Evolutionary conservation across 2,329 filamentous ascomycete species (phyloP).

Genomic region (Cercospora beticola): DNA sequence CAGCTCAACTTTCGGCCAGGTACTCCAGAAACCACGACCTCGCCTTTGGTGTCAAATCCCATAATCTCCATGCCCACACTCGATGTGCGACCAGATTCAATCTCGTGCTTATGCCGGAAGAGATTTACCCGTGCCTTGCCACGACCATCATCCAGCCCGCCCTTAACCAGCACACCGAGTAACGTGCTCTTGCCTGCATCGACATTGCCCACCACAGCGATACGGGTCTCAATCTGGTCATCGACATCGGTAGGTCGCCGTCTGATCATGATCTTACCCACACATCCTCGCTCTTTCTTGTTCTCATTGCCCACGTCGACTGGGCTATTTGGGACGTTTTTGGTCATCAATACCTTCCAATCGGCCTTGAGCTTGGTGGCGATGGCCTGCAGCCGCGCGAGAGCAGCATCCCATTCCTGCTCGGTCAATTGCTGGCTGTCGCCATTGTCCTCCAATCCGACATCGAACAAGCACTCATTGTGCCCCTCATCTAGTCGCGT

Average conservation of each 20-base stretch:
- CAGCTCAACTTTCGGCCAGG: slow-evolving; percentile 87
- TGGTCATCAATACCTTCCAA: slow-evolving; percentile 81
- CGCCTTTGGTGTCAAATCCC: slow-evolving; percentile 86
- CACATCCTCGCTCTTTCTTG: slow-evolving; percentile 70
- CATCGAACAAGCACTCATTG: slow-evolving; percentile 86
- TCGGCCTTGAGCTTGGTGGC: slow-evolving; percentile 68
- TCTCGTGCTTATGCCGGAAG: slow-evolving; percentile 96
- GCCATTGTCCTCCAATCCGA: slow-evolving; percentile 87
- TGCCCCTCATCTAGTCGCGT: slow-evolving; percentile 76
- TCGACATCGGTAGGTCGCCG: slow-evolving; percentile 72
- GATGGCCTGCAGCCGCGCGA: slow-evolving; percentile 64
- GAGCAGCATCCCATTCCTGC: slow-evolving; percentile 72
- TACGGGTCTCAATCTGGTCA: slow-evolving; percentile 89
- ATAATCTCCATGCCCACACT: slow-evolving; percentile 99
- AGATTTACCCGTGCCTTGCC: slow-evolving; percentile 92
- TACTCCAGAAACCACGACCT: slow-evolving; percentile 76
- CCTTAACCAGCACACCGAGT: slow-evolving; percentile 92
- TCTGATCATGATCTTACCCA: slow-evolving; percentile 84
- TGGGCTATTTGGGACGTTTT: slow-evolving; percentile 73
- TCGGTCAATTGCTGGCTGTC: slow-evolving; percentile 76
- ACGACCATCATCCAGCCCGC: slow-evolving; percentile 88
- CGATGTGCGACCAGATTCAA: slow-evolving; percentile 91
- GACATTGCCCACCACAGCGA: slow-evolving; percentile 96
- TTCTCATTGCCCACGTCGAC: slow-evolving; percentile 65
- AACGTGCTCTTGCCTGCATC: slow-evolving; percentile 97